Evolutionary conservation across 352 stramenopile genomes (phyloP), one percentile per base, ranked within the genome.

Genomic region (Phytopythium vexans): DNA sequence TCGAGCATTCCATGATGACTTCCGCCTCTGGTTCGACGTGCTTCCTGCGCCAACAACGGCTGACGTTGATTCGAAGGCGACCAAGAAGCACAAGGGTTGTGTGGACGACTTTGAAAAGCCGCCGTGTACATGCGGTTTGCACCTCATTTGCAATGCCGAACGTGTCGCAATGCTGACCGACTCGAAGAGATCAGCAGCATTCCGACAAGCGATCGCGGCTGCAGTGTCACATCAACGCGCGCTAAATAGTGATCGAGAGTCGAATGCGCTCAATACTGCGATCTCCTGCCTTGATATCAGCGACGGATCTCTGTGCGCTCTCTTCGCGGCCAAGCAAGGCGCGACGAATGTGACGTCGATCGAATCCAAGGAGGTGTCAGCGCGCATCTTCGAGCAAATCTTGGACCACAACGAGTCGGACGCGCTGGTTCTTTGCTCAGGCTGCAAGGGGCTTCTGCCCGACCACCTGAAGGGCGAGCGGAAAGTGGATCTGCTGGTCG

Each of bases 1-100:
- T 4, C 76, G 65, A 41, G 70, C 80, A n/a, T 68, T 82, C 56
- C 76, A 88, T 51, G 78, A 91, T 34, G 80, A 89, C 34, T 58
- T 93, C 35, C 80, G 73, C n/a, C 72, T 93, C 38, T 93, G 82
- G 82, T 91, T 93, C 41, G 74, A 91, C 41, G 76, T 93, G 27
- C 59, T 41, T 7, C n/a, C 15, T 11, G 46, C 46, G 46, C 11
- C 46, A 32, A 54, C 51, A 42, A 11, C 66, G 40, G 8, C 41
- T 56, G 50, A 41, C 27, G 21, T 47, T 6, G 33, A 34, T 10
- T 49, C 51, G 3, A 43, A 68, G 15, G 51, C 57, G 39, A 8
- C 48, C 21, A 72, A 82, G 51, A 84, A 84, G 65, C 56, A 61
- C 21, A 77, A 72, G 34, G 38, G 40, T 16, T 38, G 52, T 1